These are phyloP conservation scores for Pseudisothecium myosuroides DNA, from an alignment of 225 moss, liverwort and hornwort species.

Conservation along the genomic window DNA sequence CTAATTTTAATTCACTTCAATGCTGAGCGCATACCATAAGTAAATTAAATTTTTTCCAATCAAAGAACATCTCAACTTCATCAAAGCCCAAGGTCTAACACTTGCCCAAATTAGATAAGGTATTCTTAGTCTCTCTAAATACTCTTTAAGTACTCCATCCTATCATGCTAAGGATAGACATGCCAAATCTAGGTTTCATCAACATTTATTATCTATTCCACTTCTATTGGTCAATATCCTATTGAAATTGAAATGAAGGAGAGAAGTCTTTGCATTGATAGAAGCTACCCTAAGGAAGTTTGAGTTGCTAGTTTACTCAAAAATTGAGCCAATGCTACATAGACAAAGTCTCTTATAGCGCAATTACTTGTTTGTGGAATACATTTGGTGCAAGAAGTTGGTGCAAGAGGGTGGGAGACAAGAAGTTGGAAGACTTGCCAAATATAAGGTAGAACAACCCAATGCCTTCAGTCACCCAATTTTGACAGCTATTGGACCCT, in stretches of 20 bases:
- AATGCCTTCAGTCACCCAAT: too few relatives aligned
- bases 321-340: not conserved
- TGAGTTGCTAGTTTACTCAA: not conserved
- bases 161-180: accelerated
- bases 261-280: too few relatives aligned
- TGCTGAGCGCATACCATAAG: accelerated
- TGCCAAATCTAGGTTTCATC: not conserved
- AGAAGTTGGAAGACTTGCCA: not conserved
- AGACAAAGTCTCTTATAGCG: accelerated
- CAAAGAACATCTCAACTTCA: not conserved
- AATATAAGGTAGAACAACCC: not conserved
- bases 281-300: accelerated
- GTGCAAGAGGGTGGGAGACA: too few relatives aligned
- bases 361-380: accelerated
- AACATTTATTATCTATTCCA: accelerated
- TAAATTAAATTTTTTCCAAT: too few relatives aligned
- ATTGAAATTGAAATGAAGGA: accelerated
- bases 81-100: accelerated
- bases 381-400: too few relatives aligned
- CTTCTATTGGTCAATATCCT: not conserved
- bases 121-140: accelerated
- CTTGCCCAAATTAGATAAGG: not conserved
- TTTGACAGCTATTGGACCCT: too few relatives aligned
- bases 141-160: accelerated
- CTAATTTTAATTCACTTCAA: not conserved